These are phyloP conservation scores for Colletotrichum sp. DNA, from an alignment of 2,329 filamentous ascomycete species.

Conservation along the genomic window DNA sequence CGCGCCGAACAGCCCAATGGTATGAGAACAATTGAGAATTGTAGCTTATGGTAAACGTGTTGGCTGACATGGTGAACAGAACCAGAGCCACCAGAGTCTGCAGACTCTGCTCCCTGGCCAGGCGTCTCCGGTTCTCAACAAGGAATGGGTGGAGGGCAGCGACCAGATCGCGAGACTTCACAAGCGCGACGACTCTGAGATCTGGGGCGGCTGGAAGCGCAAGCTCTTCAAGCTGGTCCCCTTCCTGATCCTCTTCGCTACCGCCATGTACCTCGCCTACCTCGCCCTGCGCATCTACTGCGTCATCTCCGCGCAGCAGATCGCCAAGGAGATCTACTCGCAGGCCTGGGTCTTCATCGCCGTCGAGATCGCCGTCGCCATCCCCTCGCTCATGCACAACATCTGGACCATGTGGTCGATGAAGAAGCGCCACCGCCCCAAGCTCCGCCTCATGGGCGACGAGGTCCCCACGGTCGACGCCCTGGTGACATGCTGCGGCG, in stretches of 20 bases:
- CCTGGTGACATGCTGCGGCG: constrained; percentile 63
- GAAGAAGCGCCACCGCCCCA: constrained; percentile 58
- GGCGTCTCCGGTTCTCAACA: constrained; percentile 29
- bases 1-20: constrained; percentile 30
- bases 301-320: constrained; percentile 55
- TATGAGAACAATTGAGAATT: constrained; percentile 11
- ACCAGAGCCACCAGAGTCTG: constrained; percentile 47
- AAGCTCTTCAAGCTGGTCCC: constrained; percentile 43
- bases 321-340: constrained; percentile 42
- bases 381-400: constrained; percentile 62
- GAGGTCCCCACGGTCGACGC: constrained; percentile 61
- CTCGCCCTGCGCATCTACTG: constrained; percentile 57
- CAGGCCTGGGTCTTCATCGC: constrained; percentile 64
- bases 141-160: constrained; percentile 36
- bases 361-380: constrained; percentile 57
- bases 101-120: constrained; percentile 41
- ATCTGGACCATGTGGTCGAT: constrained; percentile 62
- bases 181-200: constrained; percentile 48
- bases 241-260: constrained; percentile 44
- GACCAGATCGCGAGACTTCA: constrained; percentile 43
- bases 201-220: constrained; percentile 49
- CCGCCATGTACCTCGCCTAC: constrained; percentile 50
- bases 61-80: constrained; percentile 30
- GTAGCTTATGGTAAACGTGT: neutral
- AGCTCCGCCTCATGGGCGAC: constrained; percentile 54